phyloP scores from a whole-genome alignment of 148 eudicot species.

The Spergularia marina region DNA sequence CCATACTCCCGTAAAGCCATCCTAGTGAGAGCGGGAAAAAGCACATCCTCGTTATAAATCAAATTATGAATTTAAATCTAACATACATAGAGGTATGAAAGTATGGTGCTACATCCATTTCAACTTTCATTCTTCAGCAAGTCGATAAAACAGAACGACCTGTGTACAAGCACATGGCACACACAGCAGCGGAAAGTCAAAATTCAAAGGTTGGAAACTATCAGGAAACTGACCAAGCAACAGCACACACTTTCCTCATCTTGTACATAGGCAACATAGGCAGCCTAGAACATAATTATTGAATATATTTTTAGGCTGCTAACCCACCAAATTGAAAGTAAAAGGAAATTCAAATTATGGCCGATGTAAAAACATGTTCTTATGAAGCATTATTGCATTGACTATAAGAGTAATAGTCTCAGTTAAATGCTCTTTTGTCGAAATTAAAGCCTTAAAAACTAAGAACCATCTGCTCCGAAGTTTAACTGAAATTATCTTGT shows the following conservation, averaged over 20 bases:
- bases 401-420: not conserved
- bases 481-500: not conserved
- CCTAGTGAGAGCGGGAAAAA: constrained; percentile 36
- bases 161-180: not conserved
- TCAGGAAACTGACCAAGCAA: not conserved
- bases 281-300: not conserved
- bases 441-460: not conserved
- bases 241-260: not conserved
- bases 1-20: constrained; percentile 69
- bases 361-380: not conserved
- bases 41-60: constrained; percentile 4
- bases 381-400: not conserved
- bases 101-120: constrained; percentile 5
- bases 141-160: not conserved
- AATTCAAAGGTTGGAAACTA: not conserved
- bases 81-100: not conserved
- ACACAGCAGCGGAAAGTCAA: not conserved
- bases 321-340: not conserved
- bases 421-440: constrained; percentile 5
- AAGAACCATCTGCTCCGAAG: not conserved
- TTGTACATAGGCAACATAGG: not conserved
- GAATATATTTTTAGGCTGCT: constrained; percentile 1
- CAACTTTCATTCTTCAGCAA: not conserved
- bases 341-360: not conserved
- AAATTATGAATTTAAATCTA: not conserved